Base-by-base conservation (phyloP, 345 rosid genomes). In the Combretum micranthum region DNA sequence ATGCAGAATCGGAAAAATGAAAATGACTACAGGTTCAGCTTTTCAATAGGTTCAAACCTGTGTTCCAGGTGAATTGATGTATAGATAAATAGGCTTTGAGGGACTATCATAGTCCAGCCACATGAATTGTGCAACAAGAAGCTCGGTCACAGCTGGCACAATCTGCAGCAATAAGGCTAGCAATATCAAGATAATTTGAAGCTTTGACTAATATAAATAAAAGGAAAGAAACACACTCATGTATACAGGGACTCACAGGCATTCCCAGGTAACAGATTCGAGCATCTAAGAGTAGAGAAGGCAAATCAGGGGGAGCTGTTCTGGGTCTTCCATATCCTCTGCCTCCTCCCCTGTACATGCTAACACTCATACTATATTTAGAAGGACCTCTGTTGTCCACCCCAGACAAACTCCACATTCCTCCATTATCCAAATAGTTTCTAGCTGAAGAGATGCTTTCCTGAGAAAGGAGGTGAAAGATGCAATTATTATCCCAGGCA, bases 291-390 rank as follows among this genome's bases (percentile, higher is more conserved):
- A 89, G 91, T 79, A 82, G 71, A 32, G 97, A 93, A 39, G 94
- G 96, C 77, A 93, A 69, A 79, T 93, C 97, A 18, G 94, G 99
- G 50, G 97, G 95, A 69, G 88, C 83, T 70, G 82, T 62, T 56
- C 65, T 52, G 1, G 82, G 83, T 59, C 78, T 74, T 56, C 84
- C 87, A 42, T 69, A 66, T 44, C 82, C 85, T 42, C 91, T 74
- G 2, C 67, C 83, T 39, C 88, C 95, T 47, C 95, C 90, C 54
- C 84, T 75, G 51, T 83, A 75, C 91, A 83, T 88, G 66, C 79
- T 84, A 13, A 77, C 83, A 55, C 96, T 83, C 92, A 84, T 84
- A 48, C 85, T 78, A 50, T 78, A 82, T 59, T 76, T 79, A 39
- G 81, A 68, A 63, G 81, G 75, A 52, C 80, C 64, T 55, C 59